Base-by-base conservation (phyloP, 2,329 filamentous ascomycete species). In the Bretziella fagacearum region DNA sequence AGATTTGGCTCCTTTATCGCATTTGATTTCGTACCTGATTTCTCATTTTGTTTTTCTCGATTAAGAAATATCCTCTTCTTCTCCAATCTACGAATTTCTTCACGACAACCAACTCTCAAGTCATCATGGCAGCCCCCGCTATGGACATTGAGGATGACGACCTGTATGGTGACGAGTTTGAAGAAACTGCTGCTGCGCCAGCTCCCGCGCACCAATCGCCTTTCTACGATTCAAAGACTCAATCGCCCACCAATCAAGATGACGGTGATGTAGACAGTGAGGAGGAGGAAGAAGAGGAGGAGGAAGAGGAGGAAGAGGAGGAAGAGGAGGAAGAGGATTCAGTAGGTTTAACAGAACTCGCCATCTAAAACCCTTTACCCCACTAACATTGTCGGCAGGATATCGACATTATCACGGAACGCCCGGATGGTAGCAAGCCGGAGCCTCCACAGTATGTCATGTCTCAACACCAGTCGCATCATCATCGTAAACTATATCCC, bases 81-180 rank as follows among this genome's bases (percentile, higher is more conserved):
- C n/a, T n/a, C n/a, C n/a, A n/a, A n/a, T n/a, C n/a, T n/a, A n/a
- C n/a, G n/a, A n/a, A n/a, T n/a, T n/a, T n/a, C n/a, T n/a, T n/a
- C n/a, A n/a, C n/a, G n/a, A n/a, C n/a, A n/a, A n/a, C n/a, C n/a
- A n/a, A n/a, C n/a, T n/a, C n/a, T n/a, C n/a, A n/a, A n/a, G n/a
- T n/a, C n/a, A 45, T n/a, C 26, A 50, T 47, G 51, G 46, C 43
- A 37, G 36, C 40, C 37, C 45, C 45, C 13, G 39, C 53, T 18
- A 79, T 80, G 74, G 75, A 80, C 57, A 71, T 79, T 50, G 76
- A 80, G 59, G 75, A 79, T 53, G 75, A 79, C 53, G 76, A 80
- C 60, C 76, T 80, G 55, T 80, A 80, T 57, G 71, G 70, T 49
- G 49, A 51, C 18, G 49, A 51, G 45, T 69, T 71, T 1, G 75